Evolutionary conservation across 257 asterid species (phyloP).

Genomic region (Cinchona pubescens): DNA sequence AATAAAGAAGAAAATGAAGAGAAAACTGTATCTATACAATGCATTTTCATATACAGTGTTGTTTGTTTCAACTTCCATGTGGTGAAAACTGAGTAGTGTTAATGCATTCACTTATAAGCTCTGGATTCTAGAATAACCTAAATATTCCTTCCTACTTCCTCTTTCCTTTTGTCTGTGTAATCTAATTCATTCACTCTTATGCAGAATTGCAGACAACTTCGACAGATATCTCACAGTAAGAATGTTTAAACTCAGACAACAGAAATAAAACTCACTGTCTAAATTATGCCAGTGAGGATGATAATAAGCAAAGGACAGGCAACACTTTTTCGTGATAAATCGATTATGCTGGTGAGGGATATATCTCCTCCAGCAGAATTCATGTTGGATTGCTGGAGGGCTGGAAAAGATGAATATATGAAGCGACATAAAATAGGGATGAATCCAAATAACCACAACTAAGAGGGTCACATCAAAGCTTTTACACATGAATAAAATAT

Average conservation of each 20-base stretch:
- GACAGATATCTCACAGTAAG: neutral
- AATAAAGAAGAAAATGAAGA: neutral
- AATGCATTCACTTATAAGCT: neutral
- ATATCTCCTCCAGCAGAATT: neutral
- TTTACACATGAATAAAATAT: neutral
- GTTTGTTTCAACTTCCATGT: neutral
- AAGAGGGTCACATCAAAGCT: neutral
- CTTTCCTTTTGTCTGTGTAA: neutral
- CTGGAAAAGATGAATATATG: neutral
- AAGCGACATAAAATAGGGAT: neutral
- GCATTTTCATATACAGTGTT: neutral
- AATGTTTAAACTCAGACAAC: neutral
- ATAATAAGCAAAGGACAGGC: too few species aligned
- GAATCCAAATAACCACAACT: neutral
- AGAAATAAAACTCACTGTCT: neutral
- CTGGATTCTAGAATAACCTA: neutral
- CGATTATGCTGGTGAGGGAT: neutral
- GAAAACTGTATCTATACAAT: neutral
- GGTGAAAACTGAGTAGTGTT: too few species aligned
- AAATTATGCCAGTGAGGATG: neutral
- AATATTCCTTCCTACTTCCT: neutral
- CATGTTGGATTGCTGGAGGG: neutral
- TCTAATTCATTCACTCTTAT: neutral
- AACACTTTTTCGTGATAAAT: neutral
- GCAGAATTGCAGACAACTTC: neutral